These are phyloP conservation scores for Annulohypoxylon nitens DNA, from an alignment of 495 filamentous ascomycete species.

Conservation along the genomic window DNA sequence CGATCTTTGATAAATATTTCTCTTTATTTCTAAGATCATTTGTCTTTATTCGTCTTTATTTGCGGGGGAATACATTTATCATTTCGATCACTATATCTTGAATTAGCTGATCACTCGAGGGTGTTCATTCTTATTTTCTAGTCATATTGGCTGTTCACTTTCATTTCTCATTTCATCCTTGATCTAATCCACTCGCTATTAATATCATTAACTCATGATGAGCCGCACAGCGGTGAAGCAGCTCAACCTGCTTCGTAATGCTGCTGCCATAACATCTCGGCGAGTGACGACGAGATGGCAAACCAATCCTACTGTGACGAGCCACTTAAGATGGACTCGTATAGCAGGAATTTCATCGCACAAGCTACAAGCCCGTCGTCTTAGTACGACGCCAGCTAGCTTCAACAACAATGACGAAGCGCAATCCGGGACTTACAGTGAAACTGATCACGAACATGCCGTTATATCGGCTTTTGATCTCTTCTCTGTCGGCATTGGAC, in stretches of 20 bases:
- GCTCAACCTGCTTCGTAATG: conserved; percentile 46
- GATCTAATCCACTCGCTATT: not conserved
- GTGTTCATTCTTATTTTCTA: not conserved
- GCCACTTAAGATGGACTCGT: conserved; percentile 11
- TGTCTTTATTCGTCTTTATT: conserved; percentile 4
- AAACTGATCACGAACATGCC: conserved; percentile 56
- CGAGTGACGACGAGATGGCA: conserved; percentile 34
- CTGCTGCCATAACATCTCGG: conserved; percentile 34
- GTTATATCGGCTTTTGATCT: conserved; percentile 57
- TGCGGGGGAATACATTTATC: not conserved
- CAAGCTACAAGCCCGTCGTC: conserved; percentile 31
- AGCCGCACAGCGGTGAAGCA: conserved; percentile 45
- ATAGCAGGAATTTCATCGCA: not conserved
- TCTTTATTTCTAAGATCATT: not conserved
- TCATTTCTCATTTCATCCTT: not conserved
- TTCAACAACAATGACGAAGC: conserved; percentile 32
- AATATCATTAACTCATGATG: conserved; percentile 32
- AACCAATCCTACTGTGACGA: not conserved
- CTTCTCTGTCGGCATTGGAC: conserved; percentile 56
- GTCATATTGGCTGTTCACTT: conserved; percentile 16
- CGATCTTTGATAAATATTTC: not conserved
- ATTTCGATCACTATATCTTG: not conserved
- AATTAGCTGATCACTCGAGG: not conserved
- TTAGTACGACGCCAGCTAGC: conserved; percentile 26
- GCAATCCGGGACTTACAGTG: conserved; percentile 50